Evolutionary conservation across 495 filamentous ascomycete genomes (phyloP).

Genomic region (Penicillium turbatum): DNA sequence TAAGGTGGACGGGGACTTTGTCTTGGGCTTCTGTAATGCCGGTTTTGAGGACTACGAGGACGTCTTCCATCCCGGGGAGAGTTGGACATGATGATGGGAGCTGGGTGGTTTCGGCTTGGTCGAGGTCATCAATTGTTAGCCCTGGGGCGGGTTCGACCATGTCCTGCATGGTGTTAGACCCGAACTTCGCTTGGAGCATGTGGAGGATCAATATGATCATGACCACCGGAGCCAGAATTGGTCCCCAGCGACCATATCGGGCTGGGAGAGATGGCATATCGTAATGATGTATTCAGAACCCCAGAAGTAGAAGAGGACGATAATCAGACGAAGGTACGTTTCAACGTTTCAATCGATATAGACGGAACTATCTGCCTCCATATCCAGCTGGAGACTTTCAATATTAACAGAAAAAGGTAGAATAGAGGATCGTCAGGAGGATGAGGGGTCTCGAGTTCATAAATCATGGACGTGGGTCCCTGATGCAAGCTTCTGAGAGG

Average conservation of each 20-base stretch:
- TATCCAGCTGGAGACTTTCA: slow-evolving; percentile 9
- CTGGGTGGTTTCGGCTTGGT: neutral
- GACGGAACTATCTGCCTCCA: slow-evolving; percentile 10
- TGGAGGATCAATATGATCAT: slow-evolving; percentile 20
- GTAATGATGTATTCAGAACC: neutral
- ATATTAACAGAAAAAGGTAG: neutral
- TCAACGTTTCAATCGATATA: neutral
- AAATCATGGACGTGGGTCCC: slow-evolving; percentile 5
- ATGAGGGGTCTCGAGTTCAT: neutral
- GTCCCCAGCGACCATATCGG: slow-evolving; percentile 28
- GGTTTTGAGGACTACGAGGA: slow-evolving; percentile 46
- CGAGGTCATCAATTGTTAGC: neutral
- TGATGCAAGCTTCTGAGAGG: slow-evolving; percentile 8
- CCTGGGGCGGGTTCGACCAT: slow-evolving; percentile 5
- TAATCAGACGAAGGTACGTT: neutral
- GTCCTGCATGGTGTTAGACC: slow-evolving; percentile 6
- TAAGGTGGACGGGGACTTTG: slow-evolving; percentile 43
- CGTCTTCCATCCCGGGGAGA: slow-evolving; percentile 31
- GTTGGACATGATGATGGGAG: slow-evolving; percentile 20
- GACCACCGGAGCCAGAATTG: slow-evolving; percentile 11
- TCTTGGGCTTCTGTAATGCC: slow-evolving; percentile 44
- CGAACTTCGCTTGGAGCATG: slow-evolving; percentile 8
- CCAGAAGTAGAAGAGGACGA: neutral
- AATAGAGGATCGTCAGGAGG: slow-evolving; percentile 1
- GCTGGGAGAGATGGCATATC: slow-evolving; percentile 20